Conservation (phyloP, 140 eudicot species). For the Bidens hawaiensis region DNA sequence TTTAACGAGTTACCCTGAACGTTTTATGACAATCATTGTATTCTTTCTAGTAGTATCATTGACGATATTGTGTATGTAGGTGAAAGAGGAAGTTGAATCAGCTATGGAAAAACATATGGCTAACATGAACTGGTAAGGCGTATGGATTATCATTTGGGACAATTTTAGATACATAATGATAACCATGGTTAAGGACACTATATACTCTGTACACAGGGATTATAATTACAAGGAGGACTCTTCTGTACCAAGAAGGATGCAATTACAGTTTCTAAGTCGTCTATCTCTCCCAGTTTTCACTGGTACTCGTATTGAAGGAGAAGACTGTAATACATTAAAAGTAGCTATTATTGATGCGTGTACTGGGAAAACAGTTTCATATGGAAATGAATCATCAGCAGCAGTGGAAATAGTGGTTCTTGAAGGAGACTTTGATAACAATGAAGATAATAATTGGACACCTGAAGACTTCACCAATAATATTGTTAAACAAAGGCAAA, state of each 20-base stretch:
- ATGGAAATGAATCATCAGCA: constrained; percentile 60
- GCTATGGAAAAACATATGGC: constrained; percentile 69
- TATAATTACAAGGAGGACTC: constrained; percentile 40
- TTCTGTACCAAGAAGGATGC: constrained; percentile 60
- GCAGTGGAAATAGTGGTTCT: constrained; percentile 90
- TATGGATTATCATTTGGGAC: not conserved
- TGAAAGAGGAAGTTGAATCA: constrained; percentile 89
- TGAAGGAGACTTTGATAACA: constrained; percentile 93
- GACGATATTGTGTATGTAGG: constrained; percentile 39
- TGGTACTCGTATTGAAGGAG: constrained; percentile 94
- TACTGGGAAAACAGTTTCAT: constrained; percentile 58
- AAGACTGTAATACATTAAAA: constrained; percentile 54
- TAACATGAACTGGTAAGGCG: constrained; percentile 58
- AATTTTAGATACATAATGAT: too few relatives aligned
- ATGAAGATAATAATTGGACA: constrained; percentile 65
- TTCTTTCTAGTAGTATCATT: constrained; percentile 1
- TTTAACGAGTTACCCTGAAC: not conserved
- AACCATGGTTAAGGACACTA: too few relatives aligned
- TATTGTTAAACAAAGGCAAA: constrained; percentile 71
- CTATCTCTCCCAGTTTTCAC: constrained; percentile 94
- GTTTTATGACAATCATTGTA: not conserved
- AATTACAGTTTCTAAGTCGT: constrained; percentile 49
- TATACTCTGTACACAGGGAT: constrained; percentile 41
- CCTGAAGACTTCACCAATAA: constrained; percentile 70
- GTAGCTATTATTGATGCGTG: constrained; percentile 62